Evolutionary conservation across 2,329 filamentous ascomycete genomes (phyloP).

Genomic region (Fusarium irregulare): DNA sequence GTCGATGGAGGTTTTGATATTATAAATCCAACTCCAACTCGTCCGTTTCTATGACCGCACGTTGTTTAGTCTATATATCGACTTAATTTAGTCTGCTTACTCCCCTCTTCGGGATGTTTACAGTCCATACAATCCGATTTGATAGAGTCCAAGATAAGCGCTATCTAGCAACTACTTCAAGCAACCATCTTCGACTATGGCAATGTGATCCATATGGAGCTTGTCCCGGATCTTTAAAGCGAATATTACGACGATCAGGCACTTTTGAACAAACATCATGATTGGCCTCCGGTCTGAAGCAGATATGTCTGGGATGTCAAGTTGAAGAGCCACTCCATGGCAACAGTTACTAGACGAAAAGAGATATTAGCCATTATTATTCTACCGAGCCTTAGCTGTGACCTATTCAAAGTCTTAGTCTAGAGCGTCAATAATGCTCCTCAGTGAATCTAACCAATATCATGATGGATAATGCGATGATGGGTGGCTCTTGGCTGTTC

Average conservation of each 20-base stretch:
- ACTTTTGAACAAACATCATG: not conserved
- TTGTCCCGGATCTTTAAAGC: not conserved
- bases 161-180: not conserved
- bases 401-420: too few species aligned
- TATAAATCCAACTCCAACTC: slow-evolving; percentile 12
- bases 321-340: not conserved
- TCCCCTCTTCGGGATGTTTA: not conserved
- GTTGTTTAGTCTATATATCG: not conserved
- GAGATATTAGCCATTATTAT: not conserved
- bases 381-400: too few species aligned
- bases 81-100: slow-evolving; percentile 8
- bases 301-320: not conserved
- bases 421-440: not conserved
- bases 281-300: not conserved
- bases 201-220: not conserved
- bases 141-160: not conserved
- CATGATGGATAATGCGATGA: not conserved
- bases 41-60: slow-evolving; percentile 2
- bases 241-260: not conserved
- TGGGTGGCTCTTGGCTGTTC: not conserved
- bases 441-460: not conserved
- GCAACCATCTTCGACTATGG: not conserved
- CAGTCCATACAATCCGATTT: not conserved
- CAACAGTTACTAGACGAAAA: not conserved
- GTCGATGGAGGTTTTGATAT: not conserved